These are phyloP conservation scores for Verbascum thapsus DNA, from an alignment of 257 asterid species.

Conservation along the genomic window DNA sequence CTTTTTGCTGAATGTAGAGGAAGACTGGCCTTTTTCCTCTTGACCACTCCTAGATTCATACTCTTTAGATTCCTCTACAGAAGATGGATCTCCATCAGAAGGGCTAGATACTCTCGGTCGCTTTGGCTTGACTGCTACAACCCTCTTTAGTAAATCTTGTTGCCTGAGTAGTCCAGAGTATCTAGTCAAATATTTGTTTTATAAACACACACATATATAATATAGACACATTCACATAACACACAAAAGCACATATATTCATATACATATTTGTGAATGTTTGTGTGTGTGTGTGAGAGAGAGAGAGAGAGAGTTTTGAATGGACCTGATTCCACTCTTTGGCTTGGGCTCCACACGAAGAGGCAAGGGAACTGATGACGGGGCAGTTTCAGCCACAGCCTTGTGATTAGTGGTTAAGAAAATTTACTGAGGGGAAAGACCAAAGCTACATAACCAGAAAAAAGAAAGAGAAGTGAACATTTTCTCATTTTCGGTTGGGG, in stretches of 20 bases:
- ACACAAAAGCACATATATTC: not conserved
- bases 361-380: constrained; percentile 79
- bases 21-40: constrained; percentile 34
- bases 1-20: constrained; percentile 35
- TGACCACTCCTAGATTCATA: constrained; percentile 32
- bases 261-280: not conserved
- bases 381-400: constrained; percentile 88
- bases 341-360: constrained; percentile 97
- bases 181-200: constrained; percentile 16
- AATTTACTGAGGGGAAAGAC: constrained; percentile 9
- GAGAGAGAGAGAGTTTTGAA: constrained; percentile 8
- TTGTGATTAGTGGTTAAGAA: constrained; percentile 64
- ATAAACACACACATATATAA: no score
- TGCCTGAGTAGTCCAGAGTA: constrained; percentile 53
- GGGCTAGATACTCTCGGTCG: constrained; percentile 49
- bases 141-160: constrained; percentile 85
- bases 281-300: not conserved
- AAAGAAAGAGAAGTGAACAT: not conserved
- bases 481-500: not conserved
- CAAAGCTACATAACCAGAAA: constrained; percentile 16
- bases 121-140: constrained; percentile 93
- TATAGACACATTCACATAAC: no score
- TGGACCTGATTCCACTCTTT: constrained; percentile 88
- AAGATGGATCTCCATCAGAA: constrained; percentile 33
- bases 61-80: constrained; percentile 37